Percentiles rank a stretch among this genome's conserved stretches.
Evolutionary conservation across 2,329 filamentous ascomycete genomes (phyloP).

Genomic region (Metarhizium album): DNA sequence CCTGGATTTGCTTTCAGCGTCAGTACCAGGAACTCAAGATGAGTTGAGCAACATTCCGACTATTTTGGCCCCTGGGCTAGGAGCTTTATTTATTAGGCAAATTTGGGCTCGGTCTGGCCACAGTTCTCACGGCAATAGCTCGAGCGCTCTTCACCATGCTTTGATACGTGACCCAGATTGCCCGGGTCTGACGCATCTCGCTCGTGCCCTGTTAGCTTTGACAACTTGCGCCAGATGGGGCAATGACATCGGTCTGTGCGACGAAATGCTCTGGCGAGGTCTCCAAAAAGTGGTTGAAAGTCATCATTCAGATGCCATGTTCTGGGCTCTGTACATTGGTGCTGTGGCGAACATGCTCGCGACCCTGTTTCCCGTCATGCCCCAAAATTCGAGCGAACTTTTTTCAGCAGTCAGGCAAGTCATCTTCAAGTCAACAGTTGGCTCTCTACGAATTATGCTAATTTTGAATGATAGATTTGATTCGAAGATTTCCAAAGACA

Average conservation of each 20-base stretch:
- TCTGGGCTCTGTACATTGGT: conserved; percentile 45
- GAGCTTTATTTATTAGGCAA: conserved; percentile 33
- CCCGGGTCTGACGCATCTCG: conserved; percentile 64
- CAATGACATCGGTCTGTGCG: conserved; percentile 41
- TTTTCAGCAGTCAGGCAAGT: conserved; percentile 27
- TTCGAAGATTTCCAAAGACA: conserved; percentile 11
- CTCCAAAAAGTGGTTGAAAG: conserved; percentile 31
- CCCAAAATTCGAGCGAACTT: conserved; percentile 24
- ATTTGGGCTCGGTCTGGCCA: conserved; percentile 43
- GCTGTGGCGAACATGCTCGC: conserved; percentile 34
- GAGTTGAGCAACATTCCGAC: conserved; percentile 27
- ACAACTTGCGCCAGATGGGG: conserved; percentile 67
- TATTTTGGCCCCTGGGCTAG: conserved; percentile 31
- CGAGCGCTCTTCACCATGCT: conserved; percentile 61
- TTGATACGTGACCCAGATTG: conserved; percentile 56
- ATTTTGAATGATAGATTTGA: conserved; percentile 6
- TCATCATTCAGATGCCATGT: conserved; percentile 28
- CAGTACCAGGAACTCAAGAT: conserved; percentile 28
- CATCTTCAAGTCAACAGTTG: background rate
- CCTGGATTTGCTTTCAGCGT: conserved; percentile 25
- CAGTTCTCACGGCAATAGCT: conserved; percentile 43
- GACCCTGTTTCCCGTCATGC: conserved; percentile 30
- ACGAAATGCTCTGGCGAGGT: conserved; percentile 31
- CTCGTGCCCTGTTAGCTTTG: conserved; percentile 60
- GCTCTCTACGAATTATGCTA: background rate